phyloP scores from a whole-genome alignment of 139 green algal genomes.

The Deuterostichococcus epilithicus region DNA sequence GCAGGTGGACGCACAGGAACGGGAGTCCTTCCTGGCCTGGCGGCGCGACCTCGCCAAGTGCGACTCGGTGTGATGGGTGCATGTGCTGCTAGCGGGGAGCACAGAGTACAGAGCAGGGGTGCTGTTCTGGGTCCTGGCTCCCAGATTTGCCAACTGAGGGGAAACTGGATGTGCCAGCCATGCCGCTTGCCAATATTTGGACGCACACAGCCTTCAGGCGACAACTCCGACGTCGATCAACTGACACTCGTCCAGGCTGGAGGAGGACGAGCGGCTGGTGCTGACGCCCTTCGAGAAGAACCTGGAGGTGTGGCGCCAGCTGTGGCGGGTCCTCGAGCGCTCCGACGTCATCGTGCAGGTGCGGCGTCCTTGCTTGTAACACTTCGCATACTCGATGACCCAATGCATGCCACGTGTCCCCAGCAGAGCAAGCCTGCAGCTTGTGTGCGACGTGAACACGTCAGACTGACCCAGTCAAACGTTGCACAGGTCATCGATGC shows the following conservation, averaged over 20 bases:
- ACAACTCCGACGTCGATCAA: too few species aligned
- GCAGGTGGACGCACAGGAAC: conserved; percentile 78
- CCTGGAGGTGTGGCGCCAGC: conserved; percentile 97
- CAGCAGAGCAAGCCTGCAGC: too few species aligned
- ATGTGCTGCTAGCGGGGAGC: neutral
- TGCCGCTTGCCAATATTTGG: too few species aligned
- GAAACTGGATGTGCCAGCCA: too few species aligned
- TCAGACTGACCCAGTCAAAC: neutral
- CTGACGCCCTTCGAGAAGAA: conserved; percentile 99
- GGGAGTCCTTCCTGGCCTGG: conserved; percentile 85
- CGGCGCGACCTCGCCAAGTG: conserved; percentile 61
- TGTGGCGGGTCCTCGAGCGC: conserved; percentile 97
- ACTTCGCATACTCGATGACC: too few species aligned
- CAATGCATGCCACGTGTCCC: too few species aligned
- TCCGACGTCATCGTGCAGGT: conserved; percentile 90
- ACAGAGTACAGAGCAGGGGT: neutral
- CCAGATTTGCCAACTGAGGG: too few species aligned
- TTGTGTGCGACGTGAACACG: too few species aligned
- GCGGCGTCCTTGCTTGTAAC: neutral
- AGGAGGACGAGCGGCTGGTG: conserved; percentile 83
- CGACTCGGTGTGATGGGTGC: neutral
- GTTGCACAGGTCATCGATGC: conserved; percentile 85
- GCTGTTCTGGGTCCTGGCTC: too few species aligned
- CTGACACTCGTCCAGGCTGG: conserved; percentile 48
- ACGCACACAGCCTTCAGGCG: too few species aligned